phyloP scores from a whole-genome alignment of 805 yeast genomes.

The Trichomonascus vanleenenianus region DNA sequence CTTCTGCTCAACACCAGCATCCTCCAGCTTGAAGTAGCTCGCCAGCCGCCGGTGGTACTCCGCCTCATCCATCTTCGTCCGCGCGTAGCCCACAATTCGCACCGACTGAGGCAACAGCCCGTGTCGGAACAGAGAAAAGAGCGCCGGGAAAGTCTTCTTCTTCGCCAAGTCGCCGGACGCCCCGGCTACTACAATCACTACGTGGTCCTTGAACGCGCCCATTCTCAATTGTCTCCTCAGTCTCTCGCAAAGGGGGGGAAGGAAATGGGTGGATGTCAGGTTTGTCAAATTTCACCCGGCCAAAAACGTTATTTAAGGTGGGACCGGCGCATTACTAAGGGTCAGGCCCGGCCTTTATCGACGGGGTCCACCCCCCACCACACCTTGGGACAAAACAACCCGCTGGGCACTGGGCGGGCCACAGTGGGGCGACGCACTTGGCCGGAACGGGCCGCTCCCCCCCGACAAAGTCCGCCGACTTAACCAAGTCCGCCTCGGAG shows the following conservation, averaged over 20 bases:
- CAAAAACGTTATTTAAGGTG: too few species aligned
- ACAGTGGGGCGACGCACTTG: too few species aligned
- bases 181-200: conserved; percentile 77
- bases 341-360: too few species aligned
- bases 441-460: too few species aligned
- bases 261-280: too few species aligned
- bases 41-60: conserved; percentile 63
- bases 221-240: not conserved
- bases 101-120: conserved; percentile 66
- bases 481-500: too few species aligned
- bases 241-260: too few species aligned
- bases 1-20: conserved; percentile 32
- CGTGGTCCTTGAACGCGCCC: conserved; percentile 48
- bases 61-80: conserved; percentile 61
- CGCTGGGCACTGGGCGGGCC: too few species aligned
- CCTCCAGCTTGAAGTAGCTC: conserved; percentile 51
- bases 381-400: too few species aligned
- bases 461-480: not conserved
- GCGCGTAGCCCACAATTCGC: conserved; percentile 84
- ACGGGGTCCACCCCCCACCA: too few species aligned
- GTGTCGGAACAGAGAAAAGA: conserved; percentile 44
- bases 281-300: too few species aligned
- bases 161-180: conserved; percentile 95
- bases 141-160: conserved; percentile 66
- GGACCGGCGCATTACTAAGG: too few species aligned